Evolutionary conservation across 2,329 filamentous ascomycete genomes (phyloP).

Genomic region (Corinectria fuckeliana): DNA sequence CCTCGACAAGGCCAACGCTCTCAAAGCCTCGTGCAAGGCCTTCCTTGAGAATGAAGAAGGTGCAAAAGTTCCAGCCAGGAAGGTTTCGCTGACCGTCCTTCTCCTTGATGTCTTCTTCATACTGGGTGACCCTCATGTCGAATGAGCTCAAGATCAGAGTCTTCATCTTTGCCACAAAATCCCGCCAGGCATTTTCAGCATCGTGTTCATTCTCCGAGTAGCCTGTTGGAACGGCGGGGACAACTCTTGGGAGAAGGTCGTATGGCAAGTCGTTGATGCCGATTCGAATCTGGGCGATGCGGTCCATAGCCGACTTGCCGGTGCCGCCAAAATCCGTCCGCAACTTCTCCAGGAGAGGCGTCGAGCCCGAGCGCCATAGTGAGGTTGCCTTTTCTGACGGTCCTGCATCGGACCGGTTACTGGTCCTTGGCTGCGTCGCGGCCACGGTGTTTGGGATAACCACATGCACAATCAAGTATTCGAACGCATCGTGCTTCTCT

Average conservation of each 20-base stretch:
- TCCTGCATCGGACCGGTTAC: slow-evolving; percentile 60
- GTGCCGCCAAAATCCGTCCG: slow-evolving; percentile 86
- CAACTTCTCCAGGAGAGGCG: slow-evolving; percentile 87
- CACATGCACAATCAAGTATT: slow-evolving; percentile 94
- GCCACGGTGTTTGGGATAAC: slow-evolving; percentile 86
- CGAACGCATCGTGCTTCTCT: slow-evolving; percentile 95
- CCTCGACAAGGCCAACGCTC: slow-evolving; percentile 93
- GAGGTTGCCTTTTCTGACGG: slow-evolving; percentile 73
- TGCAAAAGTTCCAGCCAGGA: slow-evolving; percentile 99
- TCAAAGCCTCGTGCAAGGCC: slow-evolving; percentile 93
- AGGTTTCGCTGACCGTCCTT: slow-evolving; percentile 86
- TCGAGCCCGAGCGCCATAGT: slow-evolving; percentile 80
- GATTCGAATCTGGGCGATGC: slow-evolving; percentile 85
- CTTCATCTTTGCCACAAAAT: slow-evolving; percentile 87
- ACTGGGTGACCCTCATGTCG: slow-evolving; percentile 87
- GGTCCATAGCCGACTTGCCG: slow-evolving; percentile 73
- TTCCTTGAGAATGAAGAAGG: slow-evolving; percentile 97
- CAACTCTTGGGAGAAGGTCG: slow-evolving; percentile 66
- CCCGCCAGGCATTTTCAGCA: slow-evolving; percentile 80
- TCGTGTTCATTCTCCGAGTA: slow-evolving; percentile 78
- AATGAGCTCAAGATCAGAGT: slow-evolving; percentile 87
- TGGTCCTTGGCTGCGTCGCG: slow-evolving; percentile 75
- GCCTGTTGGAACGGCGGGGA: slow-evolving; percentile 67
- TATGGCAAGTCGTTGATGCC: slow-evolving; percentile 73
- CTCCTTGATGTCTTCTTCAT: slow-evolving; percentile 96